phyloP scores from a whole-genome alignment of 129 eudicot species.

The Chrysanthemum seticuspe region DNA sequence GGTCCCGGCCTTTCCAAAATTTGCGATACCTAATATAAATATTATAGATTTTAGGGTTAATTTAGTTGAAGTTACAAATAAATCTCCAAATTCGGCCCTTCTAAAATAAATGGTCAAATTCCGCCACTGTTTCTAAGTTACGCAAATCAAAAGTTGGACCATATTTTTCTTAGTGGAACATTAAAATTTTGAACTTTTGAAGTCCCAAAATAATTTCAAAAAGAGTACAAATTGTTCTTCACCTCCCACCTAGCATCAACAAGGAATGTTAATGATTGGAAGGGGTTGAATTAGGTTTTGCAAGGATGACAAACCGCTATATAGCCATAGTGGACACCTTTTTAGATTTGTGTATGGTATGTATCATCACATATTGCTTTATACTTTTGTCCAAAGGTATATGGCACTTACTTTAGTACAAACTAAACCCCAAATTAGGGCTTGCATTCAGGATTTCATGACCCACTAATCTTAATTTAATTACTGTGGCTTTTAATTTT shows the following conservation, averaged over 20 bases:
- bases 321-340: slow-evolving; percentile 11
- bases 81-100: too few species aligned
- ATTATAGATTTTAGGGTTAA: too few species aligned
- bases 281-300: neutral
- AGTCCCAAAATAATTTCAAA: neutral
- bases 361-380: neutral
- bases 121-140: too few species aligned
- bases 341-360: slow-evolving; percentile 13
- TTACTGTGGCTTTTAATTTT: too few species aligned
- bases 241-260: neutral
- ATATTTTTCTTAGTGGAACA: too few species aligned
- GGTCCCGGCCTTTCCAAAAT: too few species aligned
- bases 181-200: neutral
- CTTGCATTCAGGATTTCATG: slow-evolving; percentile 19
- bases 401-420: slow-evolving; percentile 8
- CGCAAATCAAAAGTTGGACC: too few species aligned
- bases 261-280: neutral
- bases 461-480: slow-evolving; percentile 14
- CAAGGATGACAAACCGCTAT: neutral
- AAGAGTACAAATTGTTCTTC: too few species aligned
- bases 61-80: too few species aligned
- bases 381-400: neutral
- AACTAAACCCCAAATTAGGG: slow-evolving; percentile 24
- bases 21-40: too few species aligned
- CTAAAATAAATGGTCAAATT: too few species aligned